Evolutionary conservation across 2,329 filamentous ascomycete species (phyloP), one percentile per base, ranked within the genome.

Genomic region (Amesomyces nigricolor): DNA sequence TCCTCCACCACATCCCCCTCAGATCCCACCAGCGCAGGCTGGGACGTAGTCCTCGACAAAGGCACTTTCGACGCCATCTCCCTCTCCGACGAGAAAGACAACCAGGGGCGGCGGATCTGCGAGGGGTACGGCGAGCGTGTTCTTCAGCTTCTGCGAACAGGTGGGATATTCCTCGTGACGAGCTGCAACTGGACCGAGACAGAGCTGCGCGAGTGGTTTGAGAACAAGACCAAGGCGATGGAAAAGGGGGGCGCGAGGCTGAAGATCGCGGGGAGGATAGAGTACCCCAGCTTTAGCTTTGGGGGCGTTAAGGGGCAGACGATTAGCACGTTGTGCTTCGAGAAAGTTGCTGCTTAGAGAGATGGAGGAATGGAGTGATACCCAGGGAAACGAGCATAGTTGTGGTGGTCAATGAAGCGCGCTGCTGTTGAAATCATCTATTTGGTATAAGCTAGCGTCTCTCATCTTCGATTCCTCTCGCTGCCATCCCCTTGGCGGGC

Each of bases 131-230:
- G 82, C 47, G 77, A 79, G 46, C 81, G 83, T 51, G 85, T 92
- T 32, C 74, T 85, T 58, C 73, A 71, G 29, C 76, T 97, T 60
- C 79, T 97, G 50, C 83, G 82, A 63, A 73, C 72, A 1, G 86
- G 85, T 1, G 89, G 89, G 0, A 76, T 89, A 22, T 81, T 97
- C 64, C 72, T 96, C 57, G 82, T 99, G 52, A 97, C 94, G 53
- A 96, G 91, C 71, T 99, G 94, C 70, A 99, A 99, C 73, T 99
- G 94, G 94, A 97, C 92, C 1, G 91, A 94, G 74, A 81, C 84
- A 40, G 94, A 99, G 75, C 72, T 99, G 65, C 76, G 79, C 58
- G 73, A 72, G 14, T 97, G 92, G 91, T 94, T 97, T 68, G 83
- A 79, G 49, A 74, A 71, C 2, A 71, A 62, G 29, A 63, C 61